Evolutionary conservation across 2,329 filamentous ascomycete species (phyloP), one percentile per base, ranked within the genome.

Genomic region (Aureobasidium namibiae): DNA sequence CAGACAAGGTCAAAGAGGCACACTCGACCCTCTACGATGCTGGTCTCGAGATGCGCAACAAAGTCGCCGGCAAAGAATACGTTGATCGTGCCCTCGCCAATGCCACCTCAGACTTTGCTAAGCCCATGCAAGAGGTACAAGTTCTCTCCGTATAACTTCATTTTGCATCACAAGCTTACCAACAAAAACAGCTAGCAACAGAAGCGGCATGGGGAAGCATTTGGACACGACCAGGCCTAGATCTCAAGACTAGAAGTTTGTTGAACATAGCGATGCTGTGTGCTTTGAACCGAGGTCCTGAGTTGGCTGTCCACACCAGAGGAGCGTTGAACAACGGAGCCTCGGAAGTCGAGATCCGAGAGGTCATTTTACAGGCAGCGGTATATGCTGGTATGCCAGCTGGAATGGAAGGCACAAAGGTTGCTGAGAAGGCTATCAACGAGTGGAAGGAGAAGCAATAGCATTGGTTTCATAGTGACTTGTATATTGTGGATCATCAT

Each of bases 211-310:
- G 84, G 84, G 84, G 83, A 14, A 78, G 78, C 61, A 78, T 80
- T 26, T 88, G 84, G 84, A 80, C 80, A 3, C 78, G 84, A 8
- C 83, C 82, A 0, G 84, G 84, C 0, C 77, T 87, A 9, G 78
- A 81, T 36, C 77, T 79, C 61, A 84, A 86, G 68, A 80, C 83
- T 64, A 78, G 84, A 48, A 82, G 78, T 56, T 74, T 87, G 58
- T 72, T 87, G 56, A 86, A 86, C 68, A 82, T 87, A 49, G 83
- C 79, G 49, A 86, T 87, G 80, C 74, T 87, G 46, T 82, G 81
- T 68, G 82, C 82, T 3, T 74, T 85, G 62, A 86, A 86, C 65
- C 75, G 81, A 5, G 75, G 74, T 6, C 78, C 80, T 0, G 84
- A 87, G 67, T 73, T 87, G 60, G 83, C 75, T 0, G 77, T 83